Evolutionary conservation across 23 red algal species (phyloP).

Genomic region (Gracilaria domingensis): DNA sequence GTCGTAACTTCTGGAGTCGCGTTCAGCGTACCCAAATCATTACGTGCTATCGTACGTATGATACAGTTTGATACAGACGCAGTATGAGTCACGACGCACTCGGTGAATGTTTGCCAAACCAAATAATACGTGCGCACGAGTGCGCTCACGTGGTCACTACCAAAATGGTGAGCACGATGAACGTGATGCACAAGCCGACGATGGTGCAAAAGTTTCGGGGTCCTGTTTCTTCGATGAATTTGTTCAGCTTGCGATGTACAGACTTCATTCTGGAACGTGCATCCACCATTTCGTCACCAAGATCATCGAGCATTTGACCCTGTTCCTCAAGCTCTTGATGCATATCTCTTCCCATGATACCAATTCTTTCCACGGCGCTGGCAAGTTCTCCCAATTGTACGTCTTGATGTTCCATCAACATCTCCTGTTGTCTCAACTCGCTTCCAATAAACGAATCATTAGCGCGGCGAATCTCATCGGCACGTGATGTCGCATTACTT

Average conservation of each 20-base stretch:
- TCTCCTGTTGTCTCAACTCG: slow-evolving; percentile 51
- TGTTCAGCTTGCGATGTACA: slow-evolving; percentile 47
- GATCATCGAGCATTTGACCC: slow-evolving; percentile 70
- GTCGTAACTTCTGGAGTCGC: too few relatives aligned
- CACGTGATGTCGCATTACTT: neutral
- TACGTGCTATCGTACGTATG: too few relatives aligned
- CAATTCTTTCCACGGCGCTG: slow-evolving; percentile 70
- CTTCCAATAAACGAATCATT: slow-evolving; percentile 67
- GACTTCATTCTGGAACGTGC: slow-evolving; percentile 32
- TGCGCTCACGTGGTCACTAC: slow-evolving; percentile 62
- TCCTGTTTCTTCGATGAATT: slow-evolving; percentile 70
- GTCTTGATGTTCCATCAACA: slow-evolving; percentile 59
- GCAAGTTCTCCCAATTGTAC: slow-evolving; percentile 70
- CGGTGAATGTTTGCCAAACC: neutral
- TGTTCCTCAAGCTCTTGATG: slow-evolving; percentile 75
- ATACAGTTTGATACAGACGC: neutral
- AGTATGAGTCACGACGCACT: neutral
- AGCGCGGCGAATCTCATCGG: slow-evolving; percentile 22
- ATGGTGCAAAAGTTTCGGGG: slow-evolving; percentile 70
- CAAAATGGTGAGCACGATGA: slow-evolving; percentile 68
- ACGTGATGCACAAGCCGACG: slow-evolving; percentile 55
- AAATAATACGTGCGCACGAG: neutral
- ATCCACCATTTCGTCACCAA: slow-evolving; percentile 58
- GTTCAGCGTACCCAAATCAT: too few relatives aligned
- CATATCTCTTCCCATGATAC: slow-evolving; percentile 74